Percentiles rank a stretch among this genome's conserved stretches.
phyloP scores from a whole-genome alignment of 345 rosid genomes.

The Cardiospermum halicacabum region DNA sequence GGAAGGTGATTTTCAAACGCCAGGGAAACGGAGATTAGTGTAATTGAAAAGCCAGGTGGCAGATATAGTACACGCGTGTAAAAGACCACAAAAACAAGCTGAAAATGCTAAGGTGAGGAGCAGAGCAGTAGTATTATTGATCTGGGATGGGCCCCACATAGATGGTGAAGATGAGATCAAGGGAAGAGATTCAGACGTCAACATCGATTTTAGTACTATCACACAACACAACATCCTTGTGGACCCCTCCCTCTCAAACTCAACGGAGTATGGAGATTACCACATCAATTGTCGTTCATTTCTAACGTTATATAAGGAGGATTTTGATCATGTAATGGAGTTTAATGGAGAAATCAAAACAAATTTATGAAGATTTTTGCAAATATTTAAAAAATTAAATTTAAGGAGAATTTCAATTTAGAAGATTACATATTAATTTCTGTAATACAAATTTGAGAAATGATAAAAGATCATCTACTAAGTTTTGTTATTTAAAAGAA shows the following conservation, averaged over 20 bases:
- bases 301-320: too few species aligned
- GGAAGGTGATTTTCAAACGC: background rate
- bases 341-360: too few species aligned
- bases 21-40: background rate
- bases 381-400: too few species aligned
- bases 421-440: too few species aligned
- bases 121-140: background rate
- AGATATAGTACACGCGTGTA: background rate
- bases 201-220: slow-evolving; percentile 43
- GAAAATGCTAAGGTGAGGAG: background rate
- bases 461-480: too few species aligned
- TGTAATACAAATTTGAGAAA: too few species aligned
- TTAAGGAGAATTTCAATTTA: too few species aligned
- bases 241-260: slow-evolving; percentile 21
- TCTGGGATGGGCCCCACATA: slow-evolving; percentile 21
- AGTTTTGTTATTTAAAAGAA: too few species aligned
- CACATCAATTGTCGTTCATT: too few species aligned
- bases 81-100: background rate
- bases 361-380: too few species aligned
- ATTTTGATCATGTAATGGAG: too few species aligned
- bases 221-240: background rate
- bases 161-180: slow-evolving; percentile 27
- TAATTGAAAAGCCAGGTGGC: background rate
- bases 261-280: slow-evolving; percentile 1
- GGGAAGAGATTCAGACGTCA: slow-evolving; percentile 41